Conservation (phyloP, 305 asterid genomes). For the Salvia sclarea region DNA sequence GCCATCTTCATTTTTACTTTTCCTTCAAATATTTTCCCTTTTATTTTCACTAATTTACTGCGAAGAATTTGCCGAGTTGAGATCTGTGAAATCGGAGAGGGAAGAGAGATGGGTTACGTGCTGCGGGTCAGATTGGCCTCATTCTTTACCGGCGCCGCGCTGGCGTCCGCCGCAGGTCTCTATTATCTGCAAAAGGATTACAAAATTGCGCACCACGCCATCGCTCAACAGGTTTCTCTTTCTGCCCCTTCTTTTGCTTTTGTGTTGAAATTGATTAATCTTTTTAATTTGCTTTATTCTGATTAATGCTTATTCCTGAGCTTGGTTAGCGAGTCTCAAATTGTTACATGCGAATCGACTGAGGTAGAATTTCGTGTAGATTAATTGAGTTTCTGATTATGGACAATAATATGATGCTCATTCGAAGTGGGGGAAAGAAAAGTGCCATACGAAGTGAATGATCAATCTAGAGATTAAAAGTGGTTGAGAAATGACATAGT, state of each 20-base stretch:
- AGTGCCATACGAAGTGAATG: not conserved
- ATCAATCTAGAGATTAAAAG: not conserved
- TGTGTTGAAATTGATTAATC: not conserved
- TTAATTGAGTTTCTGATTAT: slow-evolving; percentile 7
- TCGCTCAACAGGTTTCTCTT: slow-evolving; percentile 56
- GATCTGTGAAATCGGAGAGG: slow-evolving; percentile 22
- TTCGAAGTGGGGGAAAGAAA: not conserved
- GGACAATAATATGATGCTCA: not conserved
- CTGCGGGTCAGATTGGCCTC: slow-evolving; percentile 70
- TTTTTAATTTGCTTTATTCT: not conserved
- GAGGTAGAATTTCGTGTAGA: not conserved
- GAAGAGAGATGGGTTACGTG: slow-evolving; percentile 59
- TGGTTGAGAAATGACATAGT: slow-evolving; percentile 23
- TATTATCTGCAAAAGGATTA: slow-evolving; percentile 71
- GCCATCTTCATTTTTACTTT: too few species aligned
- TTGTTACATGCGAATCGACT: slow-evolving; percentile 2
- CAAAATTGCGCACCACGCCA: slow-evolving; percentile 57
- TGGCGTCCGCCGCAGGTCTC: slow-evolving; percentile 74
- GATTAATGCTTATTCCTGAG: slow-evolving; percentile 1
- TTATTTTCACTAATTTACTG: not conserved
- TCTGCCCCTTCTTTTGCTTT: not conserved
- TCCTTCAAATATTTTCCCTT: too few species aligned
- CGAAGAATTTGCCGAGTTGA: not conserved
- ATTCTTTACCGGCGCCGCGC: slow-evolving; percentile 73
- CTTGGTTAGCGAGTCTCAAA: not conserved